Evolutionary conservation across 805 yeast genomes (phyloP).

Genomic region (Metschnikowia cerradonensis): DNA sequence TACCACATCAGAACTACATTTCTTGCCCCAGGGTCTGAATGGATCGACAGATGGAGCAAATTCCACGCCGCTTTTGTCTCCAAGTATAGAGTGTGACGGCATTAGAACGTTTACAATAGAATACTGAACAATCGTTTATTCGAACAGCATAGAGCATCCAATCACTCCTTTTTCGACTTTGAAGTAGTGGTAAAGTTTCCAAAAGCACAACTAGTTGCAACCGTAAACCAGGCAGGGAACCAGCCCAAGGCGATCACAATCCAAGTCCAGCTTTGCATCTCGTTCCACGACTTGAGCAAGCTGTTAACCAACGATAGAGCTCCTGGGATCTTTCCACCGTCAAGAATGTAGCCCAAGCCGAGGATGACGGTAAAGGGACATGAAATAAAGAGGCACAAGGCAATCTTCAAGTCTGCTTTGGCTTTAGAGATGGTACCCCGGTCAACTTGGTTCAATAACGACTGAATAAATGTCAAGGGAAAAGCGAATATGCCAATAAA

Average conservation of each 20-base stretch:
- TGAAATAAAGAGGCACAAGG: slow-evolving; percentile 37
- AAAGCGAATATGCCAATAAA: slow-evolving; percentile 62
- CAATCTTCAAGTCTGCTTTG: slow-evolving; percentile 23
- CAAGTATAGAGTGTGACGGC: slow-evolving; percentile 35
- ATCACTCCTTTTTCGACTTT: background rate
- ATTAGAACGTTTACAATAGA: background rate
- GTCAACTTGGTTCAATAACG: slow-evolving; percentile 18
- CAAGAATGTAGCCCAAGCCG: slow-evolving; percentile 24
- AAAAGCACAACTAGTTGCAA: slow-evolving; percentile 25
- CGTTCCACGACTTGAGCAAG: slow-evolving; percentile 59
- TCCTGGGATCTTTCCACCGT: slow-evolving; percentile 24
- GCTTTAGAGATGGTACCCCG: slow-evolving; percentile 3
- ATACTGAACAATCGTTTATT: background rate
- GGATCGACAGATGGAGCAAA: slow-evolving; percentile 73
- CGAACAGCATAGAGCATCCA: background rate
- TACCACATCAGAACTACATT: slow-evolving; percentile 95
- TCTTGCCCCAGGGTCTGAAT: slow-evolving; percentile 89
- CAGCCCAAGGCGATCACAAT: slow-evolving; percentile 67
- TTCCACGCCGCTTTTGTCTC: slow-evolving; percentile 75
- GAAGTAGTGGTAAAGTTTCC: slow-evolving; percentile 23
- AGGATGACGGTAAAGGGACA: slow-evolving; percentile 47
- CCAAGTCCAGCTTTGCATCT: slow-evolving; percentile 85
- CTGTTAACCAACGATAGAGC: slow-evolving; percentile 44
- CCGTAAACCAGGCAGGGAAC: slow-evolving; percentile 73
- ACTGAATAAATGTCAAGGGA: slow-evolving; percentile 68